These are phyloP conservation scores for Solioccasus polychromus DNA, from an alignment of 768 basidiomycete species.

Conservation along the genomic window DNA sequence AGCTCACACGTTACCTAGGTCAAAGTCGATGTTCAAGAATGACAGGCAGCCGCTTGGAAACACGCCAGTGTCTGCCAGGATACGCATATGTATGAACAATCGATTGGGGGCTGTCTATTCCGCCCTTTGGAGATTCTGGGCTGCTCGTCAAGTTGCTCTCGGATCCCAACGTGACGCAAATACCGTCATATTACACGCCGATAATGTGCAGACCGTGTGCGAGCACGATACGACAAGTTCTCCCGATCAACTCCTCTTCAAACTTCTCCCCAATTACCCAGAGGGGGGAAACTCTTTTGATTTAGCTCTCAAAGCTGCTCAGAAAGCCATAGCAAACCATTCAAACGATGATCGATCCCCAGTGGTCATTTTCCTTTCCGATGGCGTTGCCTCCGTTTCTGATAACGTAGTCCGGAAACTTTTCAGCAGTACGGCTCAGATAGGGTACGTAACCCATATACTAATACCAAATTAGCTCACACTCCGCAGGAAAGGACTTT, in stretches of 20 bases:
- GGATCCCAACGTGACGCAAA: conserved; percentile 47
- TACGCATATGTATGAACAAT: conserved; percentile 31
- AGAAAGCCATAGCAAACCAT: conserved; percentile 35
- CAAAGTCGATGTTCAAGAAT: conserved; percentile 42
- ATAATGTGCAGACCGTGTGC: conserved; percentile 23
- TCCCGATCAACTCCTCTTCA: conserved; percentile 42
- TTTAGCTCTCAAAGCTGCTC: conserved; percentile 38
- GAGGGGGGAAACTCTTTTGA: conserved; percentile 43
- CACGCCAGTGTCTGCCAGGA: conserved; percentile 31
- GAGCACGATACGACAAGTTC: conserved; percentile 43
- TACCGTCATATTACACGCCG: conserved; percentile 48
- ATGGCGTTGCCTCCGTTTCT: conserved; percentile 42
- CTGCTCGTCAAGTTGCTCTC: conserved; percentile 41
- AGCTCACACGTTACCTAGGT: no score
- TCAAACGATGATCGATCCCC: conserved; percentile 49
- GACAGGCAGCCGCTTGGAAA: conserved; percentile 41
- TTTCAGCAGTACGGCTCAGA: no score
- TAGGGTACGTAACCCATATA: no score
- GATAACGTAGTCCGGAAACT: conserved; percentile 37
- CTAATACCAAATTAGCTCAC: no score
- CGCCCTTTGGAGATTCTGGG: conserved; percentile 52
- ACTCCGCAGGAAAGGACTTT: conserved; percentile 52
- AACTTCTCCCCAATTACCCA: conserved; percentile 34
- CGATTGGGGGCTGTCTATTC: conserved; percentile 58
- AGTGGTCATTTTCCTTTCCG: conserved; percentile 57